Evolutionary conservation across 257 asterid genomes (phyloP).

Genomic region (Striga asiatica): DNA sequence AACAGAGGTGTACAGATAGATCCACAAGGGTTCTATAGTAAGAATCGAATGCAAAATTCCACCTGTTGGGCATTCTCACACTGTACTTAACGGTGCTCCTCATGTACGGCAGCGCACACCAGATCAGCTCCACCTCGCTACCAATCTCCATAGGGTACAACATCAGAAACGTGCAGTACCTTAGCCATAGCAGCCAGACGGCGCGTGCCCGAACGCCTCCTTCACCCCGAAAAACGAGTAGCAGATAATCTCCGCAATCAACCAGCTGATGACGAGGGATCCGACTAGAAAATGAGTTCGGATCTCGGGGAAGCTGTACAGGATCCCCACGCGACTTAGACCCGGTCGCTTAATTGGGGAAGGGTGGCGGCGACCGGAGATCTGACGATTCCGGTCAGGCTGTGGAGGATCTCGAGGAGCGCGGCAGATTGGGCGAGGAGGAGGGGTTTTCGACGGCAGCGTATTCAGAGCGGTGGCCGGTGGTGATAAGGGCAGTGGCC

Average conservation of each 20-base stretch:
- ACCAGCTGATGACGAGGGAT: slow-evolving; percentile 81
- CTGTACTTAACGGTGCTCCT: slow-evolving; percentile 56
- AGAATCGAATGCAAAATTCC: slow-evolving; percentile 76
- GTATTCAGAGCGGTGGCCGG: slow-evolving; percentile 67
- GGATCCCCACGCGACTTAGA: slow-evolving; percentile 87
- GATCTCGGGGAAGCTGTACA: slow-evolving; percentile 80
- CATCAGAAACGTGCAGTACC: slow-evolving; percentile 75
- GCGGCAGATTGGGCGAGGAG: slow-evolving; percentile 83
- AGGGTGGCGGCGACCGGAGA: slow-evolving; percentile 86
- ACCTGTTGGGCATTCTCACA: slow-evolving; percentile 74
- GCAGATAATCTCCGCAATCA: slow-evolving; percentile 67
- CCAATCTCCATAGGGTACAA: slow-evolving; percentile 82
- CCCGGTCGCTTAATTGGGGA: slow-evolving; percentile 75
- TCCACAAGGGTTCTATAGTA: slow-evolving; percentile 41
- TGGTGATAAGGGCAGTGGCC: slow-evolving; percentile 38
- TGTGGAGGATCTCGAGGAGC: slow-evolving; percentile 56
- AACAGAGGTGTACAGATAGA: too few relatives aligned
- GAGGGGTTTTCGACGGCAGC: slow-evolving; percentile 72
- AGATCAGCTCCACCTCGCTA: slow-evolving; percentile 81
- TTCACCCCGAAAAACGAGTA: slow-evolving; percentile 82
- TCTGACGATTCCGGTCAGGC: slow-evolving; percentile 61
- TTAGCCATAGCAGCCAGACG: slow-evolving; percentile 90
- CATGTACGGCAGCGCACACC: slow-evolving; percentile 53
- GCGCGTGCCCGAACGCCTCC: slow-evolving; percentile 69
- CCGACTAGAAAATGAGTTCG: slow-evolving; percentile 53